These are phyloP conservation scores for Cyanidiococcus yangmingshanensis DNA, from an alignment of 23 red algal genomes.

Conservation along the genomic window DNA sequence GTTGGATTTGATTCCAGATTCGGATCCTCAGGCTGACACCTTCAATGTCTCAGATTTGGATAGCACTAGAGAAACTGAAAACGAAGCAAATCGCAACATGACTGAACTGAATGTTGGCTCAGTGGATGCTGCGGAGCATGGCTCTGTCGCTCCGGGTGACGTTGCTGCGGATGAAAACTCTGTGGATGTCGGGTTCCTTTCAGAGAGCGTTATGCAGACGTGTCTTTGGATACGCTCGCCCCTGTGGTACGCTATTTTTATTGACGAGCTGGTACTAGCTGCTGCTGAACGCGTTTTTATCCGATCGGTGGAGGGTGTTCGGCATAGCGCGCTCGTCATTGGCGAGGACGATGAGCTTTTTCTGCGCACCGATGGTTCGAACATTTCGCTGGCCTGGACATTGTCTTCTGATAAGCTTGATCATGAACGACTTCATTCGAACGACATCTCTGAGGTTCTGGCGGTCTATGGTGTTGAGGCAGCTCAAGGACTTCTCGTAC, in stretches of 20 bases:
- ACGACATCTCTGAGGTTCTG: slow-evolving; percentile 75
- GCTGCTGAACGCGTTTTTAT: slow-evolving; percentile 25
- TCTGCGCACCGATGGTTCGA: slow-evolving; percentile 65
- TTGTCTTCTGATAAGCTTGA: slow-evolving; percentile 43
- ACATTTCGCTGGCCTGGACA: slow-evolving; percentile 46
- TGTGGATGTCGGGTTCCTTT: neutral
- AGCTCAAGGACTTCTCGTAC: slow-evolving; percentile 43
- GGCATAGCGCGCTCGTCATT: slow-evolving; percentile 24
- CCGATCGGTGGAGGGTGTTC: slow-evolving; percentile 28
- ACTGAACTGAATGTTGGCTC: no score
- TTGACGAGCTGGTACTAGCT: slow-evolving; percentile 43
- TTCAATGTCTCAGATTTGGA: neutral
- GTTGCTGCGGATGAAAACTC: neutral
- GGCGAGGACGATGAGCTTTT: neutral
- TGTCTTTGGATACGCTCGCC: neutral
- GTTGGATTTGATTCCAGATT: neutral
- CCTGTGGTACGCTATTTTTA: neutral
- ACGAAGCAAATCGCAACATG: neutral
- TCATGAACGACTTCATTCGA: slow-evolving; percentile 44
- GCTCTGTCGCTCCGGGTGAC: neutral
- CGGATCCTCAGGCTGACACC: neutral
- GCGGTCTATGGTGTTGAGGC: slow-evolving; percentile 80
- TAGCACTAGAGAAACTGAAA: no score
- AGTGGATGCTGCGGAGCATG: no score
- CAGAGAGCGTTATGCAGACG: neutral